Conservation (phyloP, 1,284 basidiomycete species). For the Cryptococcus amylolentus region DNA sequence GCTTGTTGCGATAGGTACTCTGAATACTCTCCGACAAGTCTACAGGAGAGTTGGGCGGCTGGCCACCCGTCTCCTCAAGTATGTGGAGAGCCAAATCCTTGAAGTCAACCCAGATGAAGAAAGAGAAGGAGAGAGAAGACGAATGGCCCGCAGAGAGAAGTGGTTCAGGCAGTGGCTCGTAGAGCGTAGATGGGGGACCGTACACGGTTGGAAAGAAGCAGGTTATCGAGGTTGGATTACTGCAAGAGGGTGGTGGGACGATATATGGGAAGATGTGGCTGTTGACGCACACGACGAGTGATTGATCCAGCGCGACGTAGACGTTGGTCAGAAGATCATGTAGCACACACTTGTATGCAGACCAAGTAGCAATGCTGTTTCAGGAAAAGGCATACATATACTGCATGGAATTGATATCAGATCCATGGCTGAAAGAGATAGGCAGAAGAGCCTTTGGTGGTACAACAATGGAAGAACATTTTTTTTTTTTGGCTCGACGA, state of each 20-base stretch:
- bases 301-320: too few species aligned
- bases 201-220: constrained; percentile 24
- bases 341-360: too few species aligned
- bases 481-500: too few species aligned
- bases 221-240: constrained; percentile 12
- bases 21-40: constrained; percentile 35
- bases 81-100: constrained; percentile 42
- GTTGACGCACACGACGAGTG: not conserved
- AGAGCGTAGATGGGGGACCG: not conserved
- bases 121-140: constrained; percentile 1
- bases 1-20: constrained; percentile 36
- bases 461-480: too few species aligned
- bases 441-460: too few species aligned
- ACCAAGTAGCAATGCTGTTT: too few species aligned
- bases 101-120: constrained; percentile 39
- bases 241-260: not conserved
- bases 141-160: constrained; percentile 19
- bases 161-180: constrained; percentile 18
- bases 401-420: too few species aligned
- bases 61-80: constrained; percentile 27
- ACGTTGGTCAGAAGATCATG: too few species aligned
- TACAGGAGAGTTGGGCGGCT: constrained; percentile 25
- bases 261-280: not conserved
- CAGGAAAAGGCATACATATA: too few species aligned
- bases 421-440: too few species aligned